These are phyloP conservation scores for Fusarium falciforme DNA, from an alignment of 2,329 filamentous ascomycete genomes.

Conservation along the genomic window DNA sequence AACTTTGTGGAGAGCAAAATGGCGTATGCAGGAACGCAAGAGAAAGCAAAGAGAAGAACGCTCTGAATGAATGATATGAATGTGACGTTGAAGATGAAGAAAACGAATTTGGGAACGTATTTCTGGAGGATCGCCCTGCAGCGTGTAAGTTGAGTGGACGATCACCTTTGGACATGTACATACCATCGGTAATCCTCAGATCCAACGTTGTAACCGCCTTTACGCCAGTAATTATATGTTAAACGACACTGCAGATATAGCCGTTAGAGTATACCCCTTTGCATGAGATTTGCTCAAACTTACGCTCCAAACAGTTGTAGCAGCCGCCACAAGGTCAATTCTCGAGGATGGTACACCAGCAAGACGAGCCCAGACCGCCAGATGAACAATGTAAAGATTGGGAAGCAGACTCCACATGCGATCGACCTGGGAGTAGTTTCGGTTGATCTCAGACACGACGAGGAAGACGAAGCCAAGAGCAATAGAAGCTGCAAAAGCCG, in stretches of 20 bases:
- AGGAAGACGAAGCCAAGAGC: slow-evolving; percentile 79
- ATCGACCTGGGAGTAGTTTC: slow-evolving; percentile 97
- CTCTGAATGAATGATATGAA: slow-evolving; percentile 91
- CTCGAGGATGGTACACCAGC: slow-evolving; percentile 76
- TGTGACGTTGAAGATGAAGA: slow-evolving; percentile 87
- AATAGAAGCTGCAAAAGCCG: slow-evolving; percentile 77
- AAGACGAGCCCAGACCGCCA: slow-evolving; percentile 82
- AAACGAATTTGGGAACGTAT: slow-evolving; percentile 70
- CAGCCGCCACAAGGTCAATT: slow-evolving; percentile 77
- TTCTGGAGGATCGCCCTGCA: slow-evolving; percentile 76
- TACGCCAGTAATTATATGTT: slow-evolving; percentile 97
- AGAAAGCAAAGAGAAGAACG: slow-evolving; percentile 81
- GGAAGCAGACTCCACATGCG: slow-evolving; percentile 92
- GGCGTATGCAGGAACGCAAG: slow-evolving; percentile 81
- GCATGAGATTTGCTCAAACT: slow-evolving; percentile 45
- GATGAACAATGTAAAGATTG: slow-evolving; percentile 87
- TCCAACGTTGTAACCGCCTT: slow-evolving; percentile 88
- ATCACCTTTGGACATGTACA: slow-evolving; percentile 9
- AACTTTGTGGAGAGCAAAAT: slow-evolving; percentile 79
- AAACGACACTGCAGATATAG: slow-evolving; percentile 72
- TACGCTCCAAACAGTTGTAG: slow-evolving; percentile 84
- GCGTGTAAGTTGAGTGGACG: slow-evolving; percentile 16
- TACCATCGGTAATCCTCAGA: slow-evolving; percentile 95
- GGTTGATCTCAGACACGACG: slow-evolving; percentile 83
- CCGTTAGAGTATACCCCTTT: slow-evolving; percentile 14